Conservation (phyloP, 495 filamentous ascomycete genomes). For the Penicillium daleae region DNA sequence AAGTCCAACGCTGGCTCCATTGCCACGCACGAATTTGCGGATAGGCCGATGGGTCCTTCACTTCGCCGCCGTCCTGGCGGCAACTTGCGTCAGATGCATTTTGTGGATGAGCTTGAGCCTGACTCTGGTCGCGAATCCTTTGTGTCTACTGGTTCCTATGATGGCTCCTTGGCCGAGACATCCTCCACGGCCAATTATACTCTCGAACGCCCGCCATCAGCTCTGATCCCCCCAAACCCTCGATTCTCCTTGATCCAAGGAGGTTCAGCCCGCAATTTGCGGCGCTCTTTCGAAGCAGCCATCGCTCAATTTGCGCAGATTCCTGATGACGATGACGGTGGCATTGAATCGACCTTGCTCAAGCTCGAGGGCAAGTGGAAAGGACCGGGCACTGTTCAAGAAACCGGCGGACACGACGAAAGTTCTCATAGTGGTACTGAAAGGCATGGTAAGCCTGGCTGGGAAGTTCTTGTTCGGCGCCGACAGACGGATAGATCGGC, state of each 20-base stretch:
- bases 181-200: constrained; percentile 27
- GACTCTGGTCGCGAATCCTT: constrained; percentile 68
- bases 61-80: constrained; percentile 88
- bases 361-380: constrained; percentile 89
- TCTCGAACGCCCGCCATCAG: constrained; percentile 37
- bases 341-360: constrained; percentile 85
- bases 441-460: constrained; percentile 6
- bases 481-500: constrained; percentile 36
- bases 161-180: constrained; percentile 62
- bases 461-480: constrained; percentile 26
- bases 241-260: constrained; percentile 70
- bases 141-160: constrained; percentile 69
- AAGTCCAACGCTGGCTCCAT: constrained; percentile 50
- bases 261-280: constrained; percentile 74
- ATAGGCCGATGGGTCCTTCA: constrained; percentile 51
- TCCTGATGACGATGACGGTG: constrained; percentile 92
- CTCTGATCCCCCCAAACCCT: constrained; percentile 46
- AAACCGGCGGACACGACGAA: background rate
- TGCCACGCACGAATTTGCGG: constrained; percentile 39
- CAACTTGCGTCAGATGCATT: constrained; percentile 78
- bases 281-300: constrained; percentile 88
- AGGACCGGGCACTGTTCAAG: background rate
- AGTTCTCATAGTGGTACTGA: background rate
- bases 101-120: constrained; percentile 69
- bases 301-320: constrained; percentile 87